A percentile compares a stretch with the other conserved stretches of the same genome.
phyloP scores from a whole-genome alignment of 2,329 filamentous ascomycete genomes.

The Fusarium pseudograminearum region DNA sequence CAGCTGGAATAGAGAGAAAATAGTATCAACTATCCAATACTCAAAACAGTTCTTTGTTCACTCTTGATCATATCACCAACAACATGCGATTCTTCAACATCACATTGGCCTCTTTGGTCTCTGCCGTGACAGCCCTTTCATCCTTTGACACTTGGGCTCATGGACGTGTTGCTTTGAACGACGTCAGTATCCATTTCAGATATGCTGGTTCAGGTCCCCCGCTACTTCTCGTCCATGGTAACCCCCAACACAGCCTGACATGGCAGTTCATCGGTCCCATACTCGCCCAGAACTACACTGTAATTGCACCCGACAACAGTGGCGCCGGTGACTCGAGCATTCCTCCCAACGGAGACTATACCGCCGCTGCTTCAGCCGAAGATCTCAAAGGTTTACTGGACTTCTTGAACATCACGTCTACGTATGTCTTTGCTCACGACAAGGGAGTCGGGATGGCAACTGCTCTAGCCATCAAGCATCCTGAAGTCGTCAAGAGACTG shows the following conservation, averaged over 20 bases:
- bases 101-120: constrained; percentile 8
- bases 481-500: constrained; percentile 51
- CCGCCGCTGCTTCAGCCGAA: constrained; percentile 54
- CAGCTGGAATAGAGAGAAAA: rapidly evolving
- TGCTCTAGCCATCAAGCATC: constrained; percentile 55
- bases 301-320: constrained; percentile 58
- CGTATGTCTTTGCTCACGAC: constrained; percentile 60
- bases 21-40: rapidly evolving
- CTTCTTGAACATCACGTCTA: constrained; percentile 56
- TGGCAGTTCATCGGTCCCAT: constrained; percentile 39
- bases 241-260: constrained; percentile 54
- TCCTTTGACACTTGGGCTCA: constrained; percentile 56
- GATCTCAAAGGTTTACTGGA: constrained; percentile 56
- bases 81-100: constrained; percentile 16
- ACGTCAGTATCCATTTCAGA: constrained; percentile 58
- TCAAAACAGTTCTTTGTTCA: rapidly evolving
- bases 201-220: constrained; percentile 57
- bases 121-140: constrained; percentile 25
- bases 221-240: constrained; percentile 57
- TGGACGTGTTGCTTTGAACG: constrained; percentile 51
- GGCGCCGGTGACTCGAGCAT: constrained; percentile 57
- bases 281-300: constrained; percentile 56
- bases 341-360: constrained; percentile 56
- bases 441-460: constrained; percentile 59
- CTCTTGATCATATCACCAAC: background rate